Evolutionary conservation across 1,139 yeast species (phyloP), one percentile per base, ranked within the genome.

Genomic region (Pneumocystis canis): DNA sequence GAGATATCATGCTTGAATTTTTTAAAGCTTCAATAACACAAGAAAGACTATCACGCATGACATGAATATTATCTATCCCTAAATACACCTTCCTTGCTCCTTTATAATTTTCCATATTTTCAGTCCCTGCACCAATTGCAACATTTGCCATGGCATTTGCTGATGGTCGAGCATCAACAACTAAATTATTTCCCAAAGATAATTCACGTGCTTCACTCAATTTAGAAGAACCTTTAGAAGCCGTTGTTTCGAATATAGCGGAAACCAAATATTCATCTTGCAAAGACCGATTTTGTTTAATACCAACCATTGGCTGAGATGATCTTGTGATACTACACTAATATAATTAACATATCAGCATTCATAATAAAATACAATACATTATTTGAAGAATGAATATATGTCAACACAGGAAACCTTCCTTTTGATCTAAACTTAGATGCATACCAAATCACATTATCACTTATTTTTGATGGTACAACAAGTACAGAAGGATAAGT

Each of bases 121-220:
- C 98, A 0, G 97, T 86, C 0, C 98, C 98, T 5, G 97, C 98
- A 5, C 98, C 98, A 33, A 92, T 75, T 0, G 97, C 97, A 64
- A 89, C 89, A 71, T 92, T 98, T 0, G 97, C 98, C 83, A 89
- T 82, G 11, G 98, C 97, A 73, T 92, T 92, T 0, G 97, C 86
- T 14, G 89, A 74, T 0, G 98, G 98, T 64, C 98, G 77, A 32
- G 95, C 86, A 75, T 92, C 98, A 1, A 89, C 92, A 54, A 92
- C 83, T 58, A 92, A 73, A 68, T 90, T 89, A 61, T 81, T 79
- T 62, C 82, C 72, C 63, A 74, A 33, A n/a, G 9, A 47, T 39
- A n/a, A 39, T 6, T 18, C 31, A 5, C 25, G 3, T 14, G 14
- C 25, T 25, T 47, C 25, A 7, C 9, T 47, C 28, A 11, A 6